phyloP scores from a whole-genome alignment of 1,284 basidiomycete genomes.

The Ganoderma resinaceum region DNA sequence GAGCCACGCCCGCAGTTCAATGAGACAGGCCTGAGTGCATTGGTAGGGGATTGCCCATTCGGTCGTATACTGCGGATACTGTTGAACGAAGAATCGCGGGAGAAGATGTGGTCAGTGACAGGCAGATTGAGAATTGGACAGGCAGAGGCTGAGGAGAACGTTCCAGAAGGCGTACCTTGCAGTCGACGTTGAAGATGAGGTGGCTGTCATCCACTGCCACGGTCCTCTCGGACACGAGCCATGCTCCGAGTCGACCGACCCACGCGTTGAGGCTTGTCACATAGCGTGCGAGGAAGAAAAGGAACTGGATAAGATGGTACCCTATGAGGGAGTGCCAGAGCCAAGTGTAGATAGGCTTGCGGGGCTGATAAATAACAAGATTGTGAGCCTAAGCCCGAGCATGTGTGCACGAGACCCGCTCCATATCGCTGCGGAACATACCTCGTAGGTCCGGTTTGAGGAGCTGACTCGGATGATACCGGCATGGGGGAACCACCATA shows the following conservation, averaged over 20 bases:
- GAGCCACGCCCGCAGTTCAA: constrained; percentile 81
- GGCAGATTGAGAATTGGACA: constrained; percentile 9
- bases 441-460: constrained; percentile 80
- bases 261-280: constrained; percentile 60
- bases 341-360: constrained; percentile 61
- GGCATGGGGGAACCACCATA: constrained; percentile 95
- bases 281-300: constrained; percentile 77
- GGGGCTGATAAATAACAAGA: constrained; percentile 15
- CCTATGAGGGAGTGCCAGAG: constrained; percentile 75
- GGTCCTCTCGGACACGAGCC: constrained; percentile 60
- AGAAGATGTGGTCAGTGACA: constrained; percentile 10
- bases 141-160: constrained; percentile 37
- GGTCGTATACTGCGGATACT: constrained; percentile 90
- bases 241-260: constrained; percentile 63
- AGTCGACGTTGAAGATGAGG: constrained; percentile 86
- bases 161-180: constrained; percentile 56
- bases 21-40: constrained; percentile 70
- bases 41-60: constrained; percentile 92
- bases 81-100: constrained; percentile 19
- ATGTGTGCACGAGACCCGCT: not conserved
- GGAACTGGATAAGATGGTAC: constrained; percentile 80
- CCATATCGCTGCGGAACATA: constrained; percentile 45
- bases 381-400: constrained; percentile 12
- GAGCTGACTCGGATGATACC: constrained; percentile 78
- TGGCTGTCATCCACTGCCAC: constrained; percentile 76